phyloP scores from a whole-genome alignment of 768 basidiomycete species.

The Mycena sanguinolenta region DNA sequence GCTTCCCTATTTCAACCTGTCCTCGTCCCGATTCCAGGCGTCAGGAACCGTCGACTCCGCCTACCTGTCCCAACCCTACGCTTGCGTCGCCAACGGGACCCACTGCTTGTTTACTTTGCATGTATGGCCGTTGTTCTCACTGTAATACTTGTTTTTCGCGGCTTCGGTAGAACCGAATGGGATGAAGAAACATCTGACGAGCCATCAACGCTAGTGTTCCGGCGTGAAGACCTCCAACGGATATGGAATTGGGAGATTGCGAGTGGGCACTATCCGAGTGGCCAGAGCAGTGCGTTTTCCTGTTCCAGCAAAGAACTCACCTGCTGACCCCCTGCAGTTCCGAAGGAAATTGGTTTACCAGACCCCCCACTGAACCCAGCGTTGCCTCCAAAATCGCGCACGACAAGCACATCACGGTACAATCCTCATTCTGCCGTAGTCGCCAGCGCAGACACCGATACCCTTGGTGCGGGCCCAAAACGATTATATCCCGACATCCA shows the following conservation, averaged over 20 bases:
- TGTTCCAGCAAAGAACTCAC: slow-evolving; percentile 13
- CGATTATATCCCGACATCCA: slow-evolving; percentile 82
- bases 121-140: slow-evolving; percentile 66
- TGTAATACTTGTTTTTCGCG: slow-evolving; percentile 59
- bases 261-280: slow-evolving; percentile 90
- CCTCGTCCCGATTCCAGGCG: slow-evolving; percentile 70
- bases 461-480: slow-evolving; percentile 79
- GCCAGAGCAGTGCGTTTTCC: slow-evolving; percentile 68
- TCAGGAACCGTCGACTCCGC: slow-evolving; percentile 68
- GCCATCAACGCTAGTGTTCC: slow-evolving; percentile 78
- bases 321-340: slow-evolving; percentile 60
- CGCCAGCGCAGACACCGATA: slow-evolving; percentile 58
- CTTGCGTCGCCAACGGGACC: slow-evolving; percentile 67
- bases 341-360: slow-evolving; percentile 70
- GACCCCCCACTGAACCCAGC: slow-evolving; percentile 75
- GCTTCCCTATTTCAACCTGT: slow-evolving; percentile 67
- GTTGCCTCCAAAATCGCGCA: slow-evolving; percentile 63
- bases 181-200: slow-evolving; percentile 59
- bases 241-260: slow-evolving; percentile 96
- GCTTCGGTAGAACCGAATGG: slow-evolving; percentile 58
- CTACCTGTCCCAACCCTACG: slow-evolving; percentile 70
- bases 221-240: slow-evolving; percentile 78
- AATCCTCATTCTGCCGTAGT: slow-evolving; percentile 55
- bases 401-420: slow-evolving; percentile 63
- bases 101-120: slow-evolving; percentile 65